phyloP scores from a whole-genome alignment of 1,284 basidiomycete species.

The Ceratobasidium sp. region DNA sequence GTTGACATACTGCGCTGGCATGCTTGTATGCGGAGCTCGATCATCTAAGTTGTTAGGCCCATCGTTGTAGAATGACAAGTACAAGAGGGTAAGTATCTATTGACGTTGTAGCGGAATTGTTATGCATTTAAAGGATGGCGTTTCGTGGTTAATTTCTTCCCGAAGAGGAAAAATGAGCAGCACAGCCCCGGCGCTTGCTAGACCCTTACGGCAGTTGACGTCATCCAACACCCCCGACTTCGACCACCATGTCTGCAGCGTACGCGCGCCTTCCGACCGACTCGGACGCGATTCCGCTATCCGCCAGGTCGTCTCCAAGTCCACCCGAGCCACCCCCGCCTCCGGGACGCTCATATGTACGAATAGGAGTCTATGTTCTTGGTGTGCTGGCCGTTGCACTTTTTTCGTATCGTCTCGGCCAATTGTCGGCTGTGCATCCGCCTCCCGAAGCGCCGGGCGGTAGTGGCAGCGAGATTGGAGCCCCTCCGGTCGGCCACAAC shows the following conservation, averaged over 20 bases:
- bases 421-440: constrained; percentile 15
- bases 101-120: too few species aligned
- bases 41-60: too few species aligned
- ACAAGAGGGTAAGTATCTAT: too few species aligned
- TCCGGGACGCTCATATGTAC: constrained; percentile 18
- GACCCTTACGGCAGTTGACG: neutral
- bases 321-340: constrained; percentile 16
- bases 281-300: constrained; percentile 32
- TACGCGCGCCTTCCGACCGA: constrained; percentile 41
- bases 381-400: constrained; percentile 39
- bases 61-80: too few species aligned
- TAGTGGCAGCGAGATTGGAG: neutral
- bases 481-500: constrained; percentile 16
- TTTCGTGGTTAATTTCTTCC: too few species aligned
- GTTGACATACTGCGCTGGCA: too few species aligned
- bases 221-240: constrained; percentile 9
- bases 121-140: too few species aligned
- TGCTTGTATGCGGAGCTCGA: too few species aligned
- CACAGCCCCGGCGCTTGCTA: constrained; percentile 4
- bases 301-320: constrained; percentile 16
- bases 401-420: constrained; percentile 34
- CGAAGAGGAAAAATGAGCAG: neutral
- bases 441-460: constrained; percentile 21
- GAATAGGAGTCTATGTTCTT: constrained; percentile 6
- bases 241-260: neutral